Percentiles rank a stretch among this genome's conserved stretches.
These are phyloP conservation scores for Hypomontagnella monticulosa DNA, from an alignment of 495 filamentous ascomycete genomes.

Conservation along the genomic window DNA sequence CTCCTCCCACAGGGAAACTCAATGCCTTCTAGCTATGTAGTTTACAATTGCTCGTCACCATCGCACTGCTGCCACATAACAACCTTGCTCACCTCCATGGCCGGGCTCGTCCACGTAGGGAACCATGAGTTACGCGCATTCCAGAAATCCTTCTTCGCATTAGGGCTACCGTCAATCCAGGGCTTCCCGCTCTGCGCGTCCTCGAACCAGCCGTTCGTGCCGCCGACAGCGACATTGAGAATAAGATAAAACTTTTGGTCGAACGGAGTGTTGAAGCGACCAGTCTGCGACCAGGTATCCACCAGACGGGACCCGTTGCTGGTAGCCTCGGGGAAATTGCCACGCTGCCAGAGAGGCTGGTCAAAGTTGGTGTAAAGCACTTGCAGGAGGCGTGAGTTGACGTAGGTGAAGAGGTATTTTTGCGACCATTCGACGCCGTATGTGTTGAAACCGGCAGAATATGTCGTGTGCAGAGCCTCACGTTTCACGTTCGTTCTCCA, in stretches of 20 bases:
- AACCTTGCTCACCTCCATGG: slow-evolving; percentile 77
- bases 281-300: slow-evolving; percentile 75
- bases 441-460: slow-evolving; percentile 70
- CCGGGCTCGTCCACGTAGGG: slow-evolving; percentile 76
- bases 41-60: slow-evolving; percentile 56
- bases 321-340: slow-evolving; percentile 74
- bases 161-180: slow-evolving; percentile 75
- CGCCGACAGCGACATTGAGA: slow-evolving; percentile 82
- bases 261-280: slow-evolving; percentile 73
- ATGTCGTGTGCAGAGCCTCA: slow-evolving; percentile 79
- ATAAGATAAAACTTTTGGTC: slow-evolving; percentile 85
- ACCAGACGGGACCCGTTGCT: slow-evolving; percentile 73
- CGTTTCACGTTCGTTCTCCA: slow-evolving; percentile 82
- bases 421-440: slow-evolving; percentile 88
- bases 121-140: slow-evolving; percentile 70
- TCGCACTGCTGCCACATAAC: slow-evolving; percentile 83
- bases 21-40: slow-evolving; percentile 15
- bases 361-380: slow-evolving; percentile 83
- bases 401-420: slow-evolving; percentile 88
- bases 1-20: background rate
- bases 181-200: slow-evolving; percentile 77
- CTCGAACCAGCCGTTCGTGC: slow-evolving; percentile 86
- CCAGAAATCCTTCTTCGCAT: slow-evolving; percentile 80
- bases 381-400: slow-evolving; percentile 80
- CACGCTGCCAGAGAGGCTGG: slow-evolving; percentile 74